Conservation (phyloP, 148 eudicot genomes). For the Diospyros kaki region DNA sequence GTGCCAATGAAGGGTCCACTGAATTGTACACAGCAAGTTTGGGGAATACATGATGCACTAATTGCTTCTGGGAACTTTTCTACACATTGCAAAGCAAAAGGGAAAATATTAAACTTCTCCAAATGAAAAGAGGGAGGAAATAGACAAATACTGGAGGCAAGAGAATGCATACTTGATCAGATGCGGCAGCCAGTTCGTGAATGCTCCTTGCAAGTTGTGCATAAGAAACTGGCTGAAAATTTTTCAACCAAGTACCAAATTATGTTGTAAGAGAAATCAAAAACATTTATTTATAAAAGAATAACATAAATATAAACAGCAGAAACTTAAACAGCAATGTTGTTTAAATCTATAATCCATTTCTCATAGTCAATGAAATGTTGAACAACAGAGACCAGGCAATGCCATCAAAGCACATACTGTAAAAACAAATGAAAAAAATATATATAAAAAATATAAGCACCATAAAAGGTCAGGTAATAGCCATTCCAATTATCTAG, state of each 20-base stretch:
- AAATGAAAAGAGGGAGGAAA: not conserved
- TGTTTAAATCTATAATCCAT: not conserved
- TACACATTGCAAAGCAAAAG: conserved; percentile 22
- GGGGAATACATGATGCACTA: conserved; percentile 95
- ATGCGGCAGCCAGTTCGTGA: conserved; percentile 85
- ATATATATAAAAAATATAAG: too few relatives aligned
- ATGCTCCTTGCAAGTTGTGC: conserved; percentile 98
- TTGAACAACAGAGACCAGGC: too few relatives aligned
- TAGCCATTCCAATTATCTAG: too few relatives aligned
- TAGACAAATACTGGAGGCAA: not conserved
- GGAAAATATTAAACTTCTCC: not conserved
- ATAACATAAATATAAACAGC: too few relatives aligned
- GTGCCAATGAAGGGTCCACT: conserved; percentile 96
- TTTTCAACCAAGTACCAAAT: not conserved
- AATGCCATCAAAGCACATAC: too few relatives aligned
- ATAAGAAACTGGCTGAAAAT: conserved; percentile 82
- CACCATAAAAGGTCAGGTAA: too few relatives aligned
- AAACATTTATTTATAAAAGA: not conserved
- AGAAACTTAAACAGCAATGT: not conserved
- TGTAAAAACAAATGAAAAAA: too few relatives aligned
- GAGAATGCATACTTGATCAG: conserved; percentile 71
- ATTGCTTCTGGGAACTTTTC: conserved; percentile 91
- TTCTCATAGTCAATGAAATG: too few relatives aligned
- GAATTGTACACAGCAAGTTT: conserved; percentile 99
- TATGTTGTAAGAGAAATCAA: conserved; percentile 10